Evolutionary conservation across 129 eudicot genomes (phyloP).

Genomic region (Smallanthus sonchifolius): DNA sequence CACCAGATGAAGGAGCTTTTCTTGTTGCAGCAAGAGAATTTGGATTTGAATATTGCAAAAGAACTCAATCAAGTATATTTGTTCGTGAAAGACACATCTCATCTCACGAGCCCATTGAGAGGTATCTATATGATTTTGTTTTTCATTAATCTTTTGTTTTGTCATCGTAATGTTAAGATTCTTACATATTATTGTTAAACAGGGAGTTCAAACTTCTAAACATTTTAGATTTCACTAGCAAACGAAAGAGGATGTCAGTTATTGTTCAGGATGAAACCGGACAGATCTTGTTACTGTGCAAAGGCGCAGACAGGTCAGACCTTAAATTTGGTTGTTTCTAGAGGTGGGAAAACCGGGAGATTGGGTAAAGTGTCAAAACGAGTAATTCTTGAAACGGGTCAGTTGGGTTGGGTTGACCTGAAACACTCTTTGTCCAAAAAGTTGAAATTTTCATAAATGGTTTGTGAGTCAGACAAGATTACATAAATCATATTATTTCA

Average conservation of each 20-base stretch:
- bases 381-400: neutral
- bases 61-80: conserved; percentile 54
- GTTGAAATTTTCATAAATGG: neutral
- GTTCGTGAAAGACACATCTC: conserved; percentile 42
- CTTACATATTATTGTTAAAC: conserved; percentile 13
- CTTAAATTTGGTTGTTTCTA: neutral
- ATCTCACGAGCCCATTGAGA: conserved; percentile 41
- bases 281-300: conserved; percentile 77
- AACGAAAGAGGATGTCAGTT: conserved; percentile 94
- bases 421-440: neutral
- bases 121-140: conserved; percentile 17
- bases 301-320: conserved; percentile 96
- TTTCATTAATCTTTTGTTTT: neutral
- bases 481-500: neutral
- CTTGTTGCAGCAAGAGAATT: conserved; percentile 65
- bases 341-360: neutral
- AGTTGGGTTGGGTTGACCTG: neutral
- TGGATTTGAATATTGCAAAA: conserved; percentile 50
- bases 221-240: conserved; percentile 84
- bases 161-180: neutral
- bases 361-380: neutral
- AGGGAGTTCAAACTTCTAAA: conserved; percentile 92
- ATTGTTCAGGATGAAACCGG: conserved; percentile 70
- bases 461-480: neutral
- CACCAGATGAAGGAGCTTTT: conserved; percentile 63